Evolutionary conservation across 352 stramenopile genomes (phyloP), one percentile per base, ranked within the genome.

Genomic region (Globisporangium nodosum): DNA sequence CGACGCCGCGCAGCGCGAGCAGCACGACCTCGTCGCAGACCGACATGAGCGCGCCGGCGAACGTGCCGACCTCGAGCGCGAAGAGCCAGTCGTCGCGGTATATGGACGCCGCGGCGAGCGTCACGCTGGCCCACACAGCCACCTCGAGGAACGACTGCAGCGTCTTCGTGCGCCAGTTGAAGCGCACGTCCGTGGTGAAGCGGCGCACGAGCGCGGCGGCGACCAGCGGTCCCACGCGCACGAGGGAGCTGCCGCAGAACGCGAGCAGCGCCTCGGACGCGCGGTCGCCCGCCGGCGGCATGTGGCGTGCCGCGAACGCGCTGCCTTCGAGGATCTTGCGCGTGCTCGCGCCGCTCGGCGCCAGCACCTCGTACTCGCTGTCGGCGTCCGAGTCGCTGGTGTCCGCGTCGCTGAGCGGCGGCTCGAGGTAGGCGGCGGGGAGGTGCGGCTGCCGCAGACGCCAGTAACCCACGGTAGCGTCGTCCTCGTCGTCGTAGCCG

Each of bases 111-210:
- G 79, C 70, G 5, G 73, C 81, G 60, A 69, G 76, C 58, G 78
- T 89, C 51, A 91, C 80, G 65, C 79, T 90, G 24, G 46, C 64
- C 81, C 81, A 93, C 64, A 81, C 84, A 13, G 76, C 66, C 9
- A 91, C 56, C 57, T 93, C 83, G n/a, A 93, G 50, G 53, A 93
- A 93, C 18, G 81, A 91, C 65, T 90, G 83, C 60, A 93, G 64
- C 46, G 83, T 93, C 69, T 93, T 90, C 16, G 70, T 91, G 40
- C 73, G 60, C 84, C 84, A 93, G 60, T 93, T 91, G 57, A 90
- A 88, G 52, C 80, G 73, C 43, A 58, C 75, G 51, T 90, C 74
- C 20, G 83, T 93, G 21, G 83, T 93, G 65, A 90, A 89, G 5
- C 81, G 68, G 35, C 73, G 74, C 49, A 93, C 70, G 37, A 93